phyloP scores from a whole-genome alignment of 2,329 filamentous ascomycete species.

The Monilinia polystroma region DNA sequence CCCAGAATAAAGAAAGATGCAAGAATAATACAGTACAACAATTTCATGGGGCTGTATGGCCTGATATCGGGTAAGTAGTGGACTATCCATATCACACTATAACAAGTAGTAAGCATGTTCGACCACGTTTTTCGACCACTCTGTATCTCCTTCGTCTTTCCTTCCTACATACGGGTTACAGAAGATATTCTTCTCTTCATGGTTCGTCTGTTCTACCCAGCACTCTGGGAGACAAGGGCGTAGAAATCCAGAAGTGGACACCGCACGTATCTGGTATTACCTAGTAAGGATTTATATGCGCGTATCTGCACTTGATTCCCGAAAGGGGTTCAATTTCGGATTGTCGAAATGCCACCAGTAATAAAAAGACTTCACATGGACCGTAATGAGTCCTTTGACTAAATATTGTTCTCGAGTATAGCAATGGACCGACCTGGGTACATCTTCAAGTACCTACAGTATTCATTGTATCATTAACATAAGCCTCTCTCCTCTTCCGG shows the following conservation, averaged over 20 bases:
- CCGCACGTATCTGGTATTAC: conserved; percentile 5
- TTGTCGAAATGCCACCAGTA: conserved; percentile 17
- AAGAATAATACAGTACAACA: neutral
- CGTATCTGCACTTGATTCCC: conserved; percentile 18
- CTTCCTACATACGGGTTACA: neutral
- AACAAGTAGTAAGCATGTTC: neutral
- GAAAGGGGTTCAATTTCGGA: conserved; percentile 5
- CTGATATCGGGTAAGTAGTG: neutral
- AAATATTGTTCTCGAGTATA: neutral
- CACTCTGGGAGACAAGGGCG: conserved; percentile 15
- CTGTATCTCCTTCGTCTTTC: neutral
- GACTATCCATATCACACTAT: neutral
- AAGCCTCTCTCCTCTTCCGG: too few relatives aligned
- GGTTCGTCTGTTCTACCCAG: conserved; percentile 8
- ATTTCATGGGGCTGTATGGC: neutral
- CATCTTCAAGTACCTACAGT: neutral
- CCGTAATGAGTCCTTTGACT: neutral
- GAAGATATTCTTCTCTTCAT: neutral
- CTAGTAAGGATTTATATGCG: conserved; percentile 8
- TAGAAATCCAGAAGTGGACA: conserved; percentile 21
- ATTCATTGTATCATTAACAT: neutral
- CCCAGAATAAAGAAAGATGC: neutral
- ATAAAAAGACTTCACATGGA: conserved; percentile 1
- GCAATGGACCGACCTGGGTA: neutral
- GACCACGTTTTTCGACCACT: neutral